Evolutionary conservation across 306 rosid species (phyloP).

Genomic region (Lathyrus sativus): DNA sequence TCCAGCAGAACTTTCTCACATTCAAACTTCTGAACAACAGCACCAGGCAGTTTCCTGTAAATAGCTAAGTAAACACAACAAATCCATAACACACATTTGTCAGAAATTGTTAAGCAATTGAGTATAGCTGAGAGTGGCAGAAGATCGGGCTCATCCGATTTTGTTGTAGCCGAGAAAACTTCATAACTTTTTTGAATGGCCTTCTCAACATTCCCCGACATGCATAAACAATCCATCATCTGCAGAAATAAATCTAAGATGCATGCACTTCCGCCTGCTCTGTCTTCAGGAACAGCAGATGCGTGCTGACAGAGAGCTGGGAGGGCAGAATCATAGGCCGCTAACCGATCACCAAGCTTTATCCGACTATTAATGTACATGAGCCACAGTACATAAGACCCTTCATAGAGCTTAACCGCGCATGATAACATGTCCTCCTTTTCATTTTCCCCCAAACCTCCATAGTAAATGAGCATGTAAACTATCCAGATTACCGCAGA

Average conservation of each 20-base stretch:
- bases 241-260: conserved; percentile 88
- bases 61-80: conserved; percentile 87
- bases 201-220: conserved; percentile 82
- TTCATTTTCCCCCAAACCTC: conserved; percentile 62
- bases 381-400: conserved; percentile 86
- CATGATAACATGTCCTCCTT: conserved; percentile 84
- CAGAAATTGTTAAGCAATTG: conserved; percentile 78
- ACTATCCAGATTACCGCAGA: conserved; percentile 71
- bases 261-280: conserved; percentile 65
- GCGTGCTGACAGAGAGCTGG: conserved; percentile 62
- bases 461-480: conserved; percentile 75
- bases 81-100: conserved; percentile 92
- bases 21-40: conserved; percentile 72
- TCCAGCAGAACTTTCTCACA: conserved; percentile 77
- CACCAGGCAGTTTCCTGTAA: conserved; percentile 90
- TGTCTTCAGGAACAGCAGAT: conserved; percentile 50
- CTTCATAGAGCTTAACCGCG: conserved; percentile 83
- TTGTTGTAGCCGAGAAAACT: conserved; percentile 41
- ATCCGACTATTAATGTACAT: conserved; percentile 82
- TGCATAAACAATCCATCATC: conserved; percentile 81
- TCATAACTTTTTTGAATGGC: conserved; percentile 69
- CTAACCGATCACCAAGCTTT: conserved; percentile 66
- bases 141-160: conserved; percentile 57
- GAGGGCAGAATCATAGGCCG: conserved; percentile 68
- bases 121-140: conserved; percentile 59